phyloP scores from a whole-genome alignment of 768 basidiomycete genomes.

The Tephrocybe sp. region DNA sequence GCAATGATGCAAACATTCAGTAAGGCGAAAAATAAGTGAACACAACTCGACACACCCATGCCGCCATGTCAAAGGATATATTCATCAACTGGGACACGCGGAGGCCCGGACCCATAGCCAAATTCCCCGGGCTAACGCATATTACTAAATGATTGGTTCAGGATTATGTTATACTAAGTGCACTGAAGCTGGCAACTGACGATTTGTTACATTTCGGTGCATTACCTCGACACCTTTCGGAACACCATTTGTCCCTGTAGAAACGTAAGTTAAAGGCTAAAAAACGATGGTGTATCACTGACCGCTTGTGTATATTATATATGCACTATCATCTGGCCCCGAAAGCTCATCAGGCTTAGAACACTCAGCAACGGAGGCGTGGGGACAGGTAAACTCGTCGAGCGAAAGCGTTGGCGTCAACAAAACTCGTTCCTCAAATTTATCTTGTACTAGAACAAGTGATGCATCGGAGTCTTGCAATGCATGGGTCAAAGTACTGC shows the following conservation, averaged over 20 bases:
- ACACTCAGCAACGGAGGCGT: slow-evolving; percentile 24
- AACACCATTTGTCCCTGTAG: slow-evolving; percentile 50
- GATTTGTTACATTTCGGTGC: slow-evolving; percentile 54
- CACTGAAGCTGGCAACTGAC: slow-evolving; percentile 33
- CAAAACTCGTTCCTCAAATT: slow-evolving; percentile 35
- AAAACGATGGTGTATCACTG: slow-evolving; percentile 12
- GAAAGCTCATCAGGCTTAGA: slow-evolving; percentile 34
- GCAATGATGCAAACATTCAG: slow-evolving; percentile 25
- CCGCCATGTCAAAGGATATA: slow-evolving; percentile 64
- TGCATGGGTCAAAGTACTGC: slow-evolving; percentile 48
- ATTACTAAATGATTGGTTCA: slow-evolving; percentile 22
- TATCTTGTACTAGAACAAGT: slow-evolving; percentile 39
- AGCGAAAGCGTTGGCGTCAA: slow-evolving; percentile 26
- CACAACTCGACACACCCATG: slow-evolving; percentile 37
- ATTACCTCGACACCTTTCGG: slow-evolving; percentile 59
- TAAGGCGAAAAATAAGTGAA: slow-evolving; percentile 33
- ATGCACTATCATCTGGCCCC: slow-evolving; percentile 40
- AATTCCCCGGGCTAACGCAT: slow-evolving; percentile 45
- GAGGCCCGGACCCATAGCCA: slow-evolving; percentile 51
- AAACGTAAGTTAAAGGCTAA: not conserved
- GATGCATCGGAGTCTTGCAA: slow-evolving; percentile 40
- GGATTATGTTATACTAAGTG: not conserved
- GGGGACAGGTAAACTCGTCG: slow-evolving; percentile 28
- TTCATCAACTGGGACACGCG: slow-evolving; percentile 60
- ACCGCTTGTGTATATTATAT: slow-evolving; percentile 64